Evolutionary conservation across 106 monocot species (phyloP).

Genomic region (Dendrobium nobile): DNA sequence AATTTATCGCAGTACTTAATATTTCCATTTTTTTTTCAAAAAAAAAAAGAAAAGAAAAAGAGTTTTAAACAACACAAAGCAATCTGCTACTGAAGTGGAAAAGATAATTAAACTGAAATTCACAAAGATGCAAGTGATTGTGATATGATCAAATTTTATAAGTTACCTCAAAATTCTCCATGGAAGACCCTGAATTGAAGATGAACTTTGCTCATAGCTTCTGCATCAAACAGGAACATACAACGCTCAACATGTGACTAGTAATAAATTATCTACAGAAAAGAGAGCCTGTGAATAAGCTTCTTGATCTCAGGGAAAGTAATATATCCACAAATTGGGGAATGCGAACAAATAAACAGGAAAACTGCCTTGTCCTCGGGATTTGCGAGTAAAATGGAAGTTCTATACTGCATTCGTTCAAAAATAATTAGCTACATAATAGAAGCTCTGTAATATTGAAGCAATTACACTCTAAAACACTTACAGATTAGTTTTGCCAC

Average conservation of each 20-base stretch:
- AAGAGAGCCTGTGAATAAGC: background rate
- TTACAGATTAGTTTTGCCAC: conserved; percentile 6
- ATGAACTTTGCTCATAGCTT: background rate
- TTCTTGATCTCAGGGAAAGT: background rate
- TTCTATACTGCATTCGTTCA: background rate
- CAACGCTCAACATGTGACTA: background rate
- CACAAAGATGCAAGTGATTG: background rate
- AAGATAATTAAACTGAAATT: background rate
- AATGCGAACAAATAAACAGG: background rate
- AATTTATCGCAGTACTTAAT: background rate
- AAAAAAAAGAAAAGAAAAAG: background rate
- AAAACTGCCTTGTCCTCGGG: background rate
- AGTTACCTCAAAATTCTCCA: background rate
- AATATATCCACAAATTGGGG: background rate
- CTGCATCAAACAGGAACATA: background rate
- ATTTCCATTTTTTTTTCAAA: background rate
- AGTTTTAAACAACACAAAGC: background rate
- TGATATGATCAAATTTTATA: background rate
- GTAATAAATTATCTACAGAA: background rate
- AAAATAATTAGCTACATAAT: background rate
- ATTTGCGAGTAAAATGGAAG: background rate
- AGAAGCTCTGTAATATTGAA: background rate
- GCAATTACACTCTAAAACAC: conserved; percentile 1
- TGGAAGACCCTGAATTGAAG: background rate
- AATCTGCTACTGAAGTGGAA: background rate